Evolutionary conservation across 768 basidiomycete genomes (phyloP).

Genomic region (Lactarius akahatsu): DNA sequence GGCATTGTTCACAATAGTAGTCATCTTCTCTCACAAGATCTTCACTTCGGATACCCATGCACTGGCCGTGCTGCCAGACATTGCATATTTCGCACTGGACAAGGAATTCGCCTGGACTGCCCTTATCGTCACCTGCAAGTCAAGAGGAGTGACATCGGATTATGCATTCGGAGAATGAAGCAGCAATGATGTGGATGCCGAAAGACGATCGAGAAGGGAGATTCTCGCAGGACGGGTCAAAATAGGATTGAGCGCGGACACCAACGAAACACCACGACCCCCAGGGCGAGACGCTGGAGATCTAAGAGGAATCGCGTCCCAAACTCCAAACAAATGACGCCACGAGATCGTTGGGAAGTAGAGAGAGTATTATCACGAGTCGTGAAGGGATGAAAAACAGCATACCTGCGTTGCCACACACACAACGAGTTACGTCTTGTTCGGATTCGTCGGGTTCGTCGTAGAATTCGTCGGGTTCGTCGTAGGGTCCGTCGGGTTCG

Average conservation of each 20-base stretch:
- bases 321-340: neutral
- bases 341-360: neutral
- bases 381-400: conserved; percentile 29
- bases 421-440: conserved; percentile 70
- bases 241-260: conserved; percentile 19
- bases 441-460: conserved; percentile 62
- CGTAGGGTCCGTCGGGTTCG: conserved; percentile 42
- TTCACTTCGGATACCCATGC: conserved; percentile 88
- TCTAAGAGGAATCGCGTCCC: conserved; percentile 13
- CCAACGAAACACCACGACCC: conserved; percentile 10
- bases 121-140: conserved; percentile 59
- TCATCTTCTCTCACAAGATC: conserved; percentile 70
- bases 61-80: conserved; percentile 96
- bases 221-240: neutral
- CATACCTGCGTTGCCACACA: conserved; percentile 80
- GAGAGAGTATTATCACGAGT: conserved; percentile 13
- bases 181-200: conserved; percentile 5
- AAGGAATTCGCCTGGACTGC: conserved; percentile 92
- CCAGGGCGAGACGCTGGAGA: conserved; percentile 3
- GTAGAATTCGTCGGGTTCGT: conserved; percentile 38
- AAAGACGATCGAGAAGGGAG: conserved; percentile 12
- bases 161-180: conserved; percentile 16
- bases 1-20: conserved; percentile 94
- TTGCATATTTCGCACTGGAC: conserved; percentile 97
- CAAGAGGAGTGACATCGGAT: conserved; percentile 32